phyloP scores from a whole-genome alignment of 2,329 filamentous ascomycete species.

The Fusarium caatingaense region DNA sequence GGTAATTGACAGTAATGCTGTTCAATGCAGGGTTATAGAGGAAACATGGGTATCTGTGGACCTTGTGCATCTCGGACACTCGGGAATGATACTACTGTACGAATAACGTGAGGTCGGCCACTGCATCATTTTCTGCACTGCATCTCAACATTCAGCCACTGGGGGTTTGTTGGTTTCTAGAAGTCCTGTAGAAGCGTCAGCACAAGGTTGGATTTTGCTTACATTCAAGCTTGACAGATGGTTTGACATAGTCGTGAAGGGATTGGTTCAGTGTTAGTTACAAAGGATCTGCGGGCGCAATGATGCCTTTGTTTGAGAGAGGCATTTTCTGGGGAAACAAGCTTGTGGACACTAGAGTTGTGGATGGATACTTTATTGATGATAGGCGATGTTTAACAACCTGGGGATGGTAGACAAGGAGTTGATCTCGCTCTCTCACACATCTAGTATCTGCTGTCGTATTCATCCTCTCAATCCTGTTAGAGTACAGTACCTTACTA shows the following conservation, averaged over 20 bases:
- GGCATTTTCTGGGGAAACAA: conserved; percentile 35
- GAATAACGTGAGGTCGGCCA: background rate
- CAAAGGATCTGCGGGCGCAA: conserved; percentile 18
- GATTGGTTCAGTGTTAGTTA: background rate
- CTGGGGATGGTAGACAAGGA: background rate
- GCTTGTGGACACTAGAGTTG: conserved; percentile 17
- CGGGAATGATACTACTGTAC: background rate
- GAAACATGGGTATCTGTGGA: background rate
- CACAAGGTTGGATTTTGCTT: conserved; percentile 1
- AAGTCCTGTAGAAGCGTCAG: conserved; percentile 21
- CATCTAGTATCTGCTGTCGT: background rate
- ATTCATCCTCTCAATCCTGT: background rate
- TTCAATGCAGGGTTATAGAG: background rate
- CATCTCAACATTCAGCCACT: background rate
- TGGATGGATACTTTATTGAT: conserved; percentile 21
- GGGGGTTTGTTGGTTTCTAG: conserved; percentile 14
- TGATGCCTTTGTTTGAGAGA: conserved; percentile 11
- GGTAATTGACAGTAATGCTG: background rate
- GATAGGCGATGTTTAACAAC: background rate
- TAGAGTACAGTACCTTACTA: background rate
- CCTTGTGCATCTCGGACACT: conserved; percentile 5
- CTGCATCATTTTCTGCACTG: background rate
- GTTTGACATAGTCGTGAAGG: background rate
- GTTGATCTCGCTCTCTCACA: background rate
- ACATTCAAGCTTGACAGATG: conserved; percentile 16